phyloP scores from a whole-genome alignment of 768 basidiomycete genomes.

The Lyophyllum shimeji region DNA sequence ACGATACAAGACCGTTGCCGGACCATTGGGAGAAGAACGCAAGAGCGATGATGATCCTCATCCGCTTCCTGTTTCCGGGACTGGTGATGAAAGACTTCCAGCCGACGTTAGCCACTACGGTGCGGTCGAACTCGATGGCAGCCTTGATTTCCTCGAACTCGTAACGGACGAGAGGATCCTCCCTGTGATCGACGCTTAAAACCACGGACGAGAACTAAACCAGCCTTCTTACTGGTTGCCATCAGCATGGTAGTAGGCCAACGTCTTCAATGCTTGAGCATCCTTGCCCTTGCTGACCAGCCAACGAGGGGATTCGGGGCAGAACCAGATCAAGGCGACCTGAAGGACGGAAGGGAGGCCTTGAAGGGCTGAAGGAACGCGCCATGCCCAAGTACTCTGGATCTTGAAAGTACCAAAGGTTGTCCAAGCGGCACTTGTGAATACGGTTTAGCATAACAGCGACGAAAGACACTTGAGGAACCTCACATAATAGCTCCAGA shows the following conservation, averaged over 20 bases:
- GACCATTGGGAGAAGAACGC: constrained; percentile 89
- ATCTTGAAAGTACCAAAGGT: constrained; percentile 82
- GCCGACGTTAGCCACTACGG: constrained; percentile 55
- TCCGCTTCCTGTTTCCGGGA: constrained; percentile 71
- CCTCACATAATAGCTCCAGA: constrained; percentile 75
- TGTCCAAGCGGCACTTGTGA: constrained; percentile 71
- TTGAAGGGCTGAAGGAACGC: constrained; percentile 76
- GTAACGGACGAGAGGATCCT: constrained; percentile 68
- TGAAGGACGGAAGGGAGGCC: constrained; percentile 68
- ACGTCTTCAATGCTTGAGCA: constrained; percentile 60
- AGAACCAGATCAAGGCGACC: constrained; percentile 62
- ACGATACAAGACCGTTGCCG: constrained; percentile 81
- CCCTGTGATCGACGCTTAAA: constrained; percentile 24
- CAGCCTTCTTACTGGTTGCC: constrained; percentile 49
- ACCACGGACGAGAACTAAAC: too few species aligned
- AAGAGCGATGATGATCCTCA: constrained; percentile 73
- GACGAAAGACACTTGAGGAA: not conserved
- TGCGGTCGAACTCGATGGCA: constrained; percentile 67
- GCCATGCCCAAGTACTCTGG: constrained; percentile 73
- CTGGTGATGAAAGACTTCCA: constrained; percentile 70
- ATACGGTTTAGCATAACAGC: not conserved
- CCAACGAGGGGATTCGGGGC: constrained; percentile 86
- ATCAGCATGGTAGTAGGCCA: constrained; percentile 85
- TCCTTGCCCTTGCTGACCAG: constrained; percentile 74
- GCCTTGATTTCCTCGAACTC: constrained; percentile 83